Conservation (phyloP, 177 flowering plant genomes). For the Vitis hybrid region DNA sequence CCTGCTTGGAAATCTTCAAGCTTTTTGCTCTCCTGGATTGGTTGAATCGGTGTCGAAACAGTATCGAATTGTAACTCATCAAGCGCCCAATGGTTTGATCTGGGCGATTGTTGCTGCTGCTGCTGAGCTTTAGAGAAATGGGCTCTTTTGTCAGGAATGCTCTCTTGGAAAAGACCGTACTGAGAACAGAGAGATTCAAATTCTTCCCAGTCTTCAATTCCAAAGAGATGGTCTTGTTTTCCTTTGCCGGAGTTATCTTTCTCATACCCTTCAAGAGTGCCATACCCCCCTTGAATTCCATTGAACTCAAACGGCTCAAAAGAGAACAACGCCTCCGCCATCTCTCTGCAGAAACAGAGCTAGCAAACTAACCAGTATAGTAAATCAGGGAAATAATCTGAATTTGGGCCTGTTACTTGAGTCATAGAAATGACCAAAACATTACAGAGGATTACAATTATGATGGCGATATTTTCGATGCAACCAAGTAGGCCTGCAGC, state of each 20-base stretch:
- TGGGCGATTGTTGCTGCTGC: not conserved
- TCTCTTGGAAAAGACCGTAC: conserved; percentile 15
- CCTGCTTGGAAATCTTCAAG: not conserved
- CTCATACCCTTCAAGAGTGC: not conserved
- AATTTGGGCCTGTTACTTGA: not conserved
- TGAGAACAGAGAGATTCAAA: conserved; percentile 15
- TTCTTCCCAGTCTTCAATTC: conserved; percentile 14
- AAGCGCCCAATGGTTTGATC: not conserved
- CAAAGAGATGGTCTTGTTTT: conserved; percentile 4
- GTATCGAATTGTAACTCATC: not conserved
- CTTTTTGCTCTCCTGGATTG: not conserved
- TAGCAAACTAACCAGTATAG: too few relatives aligned
- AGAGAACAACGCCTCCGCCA: conserved; percentile 16
- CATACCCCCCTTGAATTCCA: conserved; percentile 7
- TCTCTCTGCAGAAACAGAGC: not conserved
- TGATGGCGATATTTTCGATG: conserved; percentile 13
- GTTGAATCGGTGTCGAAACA: not conserved
- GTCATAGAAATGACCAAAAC: not conserved
- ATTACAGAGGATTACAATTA: not conserved
- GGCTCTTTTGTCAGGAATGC: conserved; percentile 1
- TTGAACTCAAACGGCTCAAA: conserved; percentile 9
- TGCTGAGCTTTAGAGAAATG: conserved; percentile 4
- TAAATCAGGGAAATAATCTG: not conserved
- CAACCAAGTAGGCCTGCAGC: conserved; percentile 7
- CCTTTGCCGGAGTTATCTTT: conserved; percentile 3